A percentile compares a stretch with the other conserved stretches of the same genome.
phyloP scores from a whole-genome alignment of 2,329 filamentous ascomycete species.

The Rhinocladiella mackenziei region DNA sequence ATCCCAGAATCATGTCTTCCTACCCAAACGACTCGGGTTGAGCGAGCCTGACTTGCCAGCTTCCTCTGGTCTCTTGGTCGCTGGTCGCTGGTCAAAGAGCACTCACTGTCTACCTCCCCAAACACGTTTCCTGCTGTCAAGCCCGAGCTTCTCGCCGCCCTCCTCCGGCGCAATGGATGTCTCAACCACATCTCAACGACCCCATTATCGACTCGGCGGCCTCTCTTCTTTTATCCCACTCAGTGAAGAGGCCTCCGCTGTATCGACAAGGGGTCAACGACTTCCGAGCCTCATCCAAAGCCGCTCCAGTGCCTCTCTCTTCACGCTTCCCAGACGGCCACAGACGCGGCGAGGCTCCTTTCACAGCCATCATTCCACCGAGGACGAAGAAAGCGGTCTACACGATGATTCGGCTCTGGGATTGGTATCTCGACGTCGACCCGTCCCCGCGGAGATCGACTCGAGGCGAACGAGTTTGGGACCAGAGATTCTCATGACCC shows the following conservation, averaged over 20 bases:
- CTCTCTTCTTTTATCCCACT: conserved; percentile 31
- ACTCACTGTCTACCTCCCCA: no score
- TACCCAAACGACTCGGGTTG: no score
- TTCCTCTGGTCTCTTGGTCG: no score
- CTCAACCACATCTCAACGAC: conserved; percentile 13
- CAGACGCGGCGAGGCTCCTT: conserved; percentile 16
- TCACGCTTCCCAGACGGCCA: conserved; percentile 17
- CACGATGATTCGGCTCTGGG: conserved; percentile 16
- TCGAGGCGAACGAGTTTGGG: conserved; percentile 24
- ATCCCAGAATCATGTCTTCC: no score
- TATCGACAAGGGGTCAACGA: conserved; percentile 40
- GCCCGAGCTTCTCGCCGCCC: not conserved
- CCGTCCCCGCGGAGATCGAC: conserved; percentile 18
- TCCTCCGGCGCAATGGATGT: conserved; percentile 6
- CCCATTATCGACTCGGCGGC: conserved; percentile 24
- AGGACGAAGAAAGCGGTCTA: conserved; percentile 21
- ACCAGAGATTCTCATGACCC: conserved; percentile 30
- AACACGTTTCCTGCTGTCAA: not conserved
- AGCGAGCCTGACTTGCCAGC: no score
- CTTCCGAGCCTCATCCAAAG: conserved; percentile 34
- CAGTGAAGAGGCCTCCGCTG: conserved; percentile 35
- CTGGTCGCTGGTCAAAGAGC: no score
- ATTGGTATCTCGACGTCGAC: conserved; percentile 23
- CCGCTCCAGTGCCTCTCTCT: conserved; percentile 26
- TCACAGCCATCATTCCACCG: conserved; percentile 21